Evolutionary conservation across 2,329 filamentous ascomycete species (phyloP).

Genomic region (Anthostomella pinea): DNA sequence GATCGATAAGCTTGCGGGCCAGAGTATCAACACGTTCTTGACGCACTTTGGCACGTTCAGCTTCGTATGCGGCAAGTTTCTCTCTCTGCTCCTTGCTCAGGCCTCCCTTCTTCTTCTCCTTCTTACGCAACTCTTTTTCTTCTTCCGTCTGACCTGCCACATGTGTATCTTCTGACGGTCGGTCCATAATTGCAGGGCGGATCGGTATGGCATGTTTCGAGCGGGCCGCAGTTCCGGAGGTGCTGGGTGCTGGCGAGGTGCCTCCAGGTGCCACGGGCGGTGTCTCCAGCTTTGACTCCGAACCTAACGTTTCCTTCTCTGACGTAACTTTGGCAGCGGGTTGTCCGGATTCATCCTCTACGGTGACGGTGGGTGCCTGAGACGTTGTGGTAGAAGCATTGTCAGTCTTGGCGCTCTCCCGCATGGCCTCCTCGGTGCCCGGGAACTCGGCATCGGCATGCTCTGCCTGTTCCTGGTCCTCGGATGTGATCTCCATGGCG

Average conservation of each 20-base stretch:
- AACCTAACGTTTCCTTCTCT: conserved; percentile 15
- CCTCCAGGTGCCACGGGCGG: conserved; percentile 32
- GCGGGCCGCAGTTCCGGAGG: conserved; percentile 39
- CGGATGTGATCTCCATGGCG: conserved; percentile 96
- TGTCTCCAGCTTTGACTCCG: conserved; percentile 23
- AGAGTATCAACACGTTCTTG: conserved; percentile 88
- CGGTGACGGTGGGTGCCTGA: conserved; percentile 21
- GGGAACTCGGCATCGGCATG: conserved; percentile 51
- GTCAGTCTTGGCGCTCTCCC: conserved; percentile 48
- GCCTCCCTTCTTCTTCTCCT: conserved; percentile 80
- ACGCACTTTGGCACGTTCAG: conserved; percentile 77
- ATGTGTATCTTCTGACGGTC: conserved; percentile 72
- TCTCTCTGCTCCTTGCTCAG: conserved; percentile 91
- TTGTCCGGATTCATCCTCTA: conserved; percentile 31
- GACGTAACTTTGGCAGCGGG: conserved; percentile 29
- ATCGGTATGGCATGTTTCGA: conserved; percentile 60
- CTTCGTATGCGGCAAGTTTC: conserved; percentile 82
- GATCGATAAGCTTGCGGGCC: conserved; percentile 79
- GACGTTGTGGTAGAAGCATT: conserved; percentile 15
- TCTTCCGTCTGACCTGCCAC: conserved; percentile 66
- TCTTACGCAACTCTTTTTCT: conserved; percentile 72
- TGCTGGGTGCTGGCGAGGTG: conserved; percentile 39
- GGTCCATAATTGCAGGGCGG: conserved; percentile 84
- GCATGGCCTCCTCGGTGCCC: conserved; percentile 54
- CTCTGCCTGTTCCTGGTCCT: conserved; percentile 65